phyloP scores from a whole-genome alignment of 192 early-diverging fungal genomes.

The Entomortierella lignicola region DNA sequence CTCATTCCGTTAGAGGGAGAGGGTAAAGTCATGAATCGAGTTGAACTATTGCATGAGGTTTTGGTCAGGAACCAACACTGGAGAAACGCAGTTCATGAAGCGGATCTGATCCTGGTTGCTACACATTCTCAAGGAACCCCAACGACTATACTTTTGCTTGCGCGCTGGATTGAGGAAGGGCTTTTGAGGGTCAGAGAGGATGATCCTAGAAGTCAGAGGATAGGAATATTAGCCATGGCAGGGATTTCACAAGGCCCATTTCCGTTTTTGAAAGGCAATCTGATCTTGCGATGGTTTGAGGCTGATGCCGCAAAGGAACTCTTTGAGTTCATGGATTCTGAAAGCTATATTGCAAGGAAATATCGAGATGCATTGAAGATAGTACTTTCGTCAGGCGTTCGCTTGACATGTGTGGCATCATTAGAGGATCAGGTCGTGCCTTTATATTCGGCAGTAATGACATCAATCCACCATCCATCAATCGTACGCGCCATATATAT shows the following conservation, averaged over 20 bases:
- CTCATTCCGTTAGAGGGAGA: constrained; percentile 90
- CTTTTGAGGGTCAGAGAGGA: constrained; percentile 57
- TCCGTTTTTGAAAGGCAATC: constrained; percentile 79
- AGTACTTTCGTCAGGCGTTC: constrained; percentile 76
- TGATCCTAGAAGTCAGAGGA: constrained; percentile 72
- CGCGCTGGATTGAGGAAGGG: constrained; percentile 70
- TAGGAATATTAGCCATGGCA: constrained; percentile 90
- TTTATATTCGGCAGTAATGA: constrained; percentile 80
- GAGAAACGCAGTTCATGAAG: constrained; percentile 55
- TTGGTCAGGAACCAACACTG: constrained; percentile 65
- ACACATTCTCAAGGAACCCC: constrained; percentile 97
- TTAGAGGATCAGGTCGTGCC: constrained; percentile 99
- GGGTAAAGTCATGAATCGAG: constrained; percentile 89
- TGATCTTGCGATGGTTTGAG: constrained; percentile 90
- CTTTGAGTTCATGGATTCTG: constrained; percentile 93
- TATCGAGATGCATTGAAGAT: constrained; percentile 78
- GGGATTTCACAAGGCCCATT: constrained; percentile 93
- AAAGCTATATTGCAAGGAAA: constrained; percentile 71
- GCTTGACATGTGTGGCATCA: constrained; percentile 81
- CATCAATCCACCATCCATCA: constrained; percentile 76
- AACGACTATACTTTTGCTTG: constrained; percentile 81
- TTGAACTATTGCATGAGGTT: constrained; percentile 78
- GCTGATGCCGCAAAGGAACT: constrained; percentile 90
- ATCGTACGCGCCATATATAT: constrained; percentile 93
- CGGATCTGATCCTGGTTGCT: constrained; percentile 87